Conservation (phyloP, 139 green algal species). For the Parachlorella kessleri region DNA sequence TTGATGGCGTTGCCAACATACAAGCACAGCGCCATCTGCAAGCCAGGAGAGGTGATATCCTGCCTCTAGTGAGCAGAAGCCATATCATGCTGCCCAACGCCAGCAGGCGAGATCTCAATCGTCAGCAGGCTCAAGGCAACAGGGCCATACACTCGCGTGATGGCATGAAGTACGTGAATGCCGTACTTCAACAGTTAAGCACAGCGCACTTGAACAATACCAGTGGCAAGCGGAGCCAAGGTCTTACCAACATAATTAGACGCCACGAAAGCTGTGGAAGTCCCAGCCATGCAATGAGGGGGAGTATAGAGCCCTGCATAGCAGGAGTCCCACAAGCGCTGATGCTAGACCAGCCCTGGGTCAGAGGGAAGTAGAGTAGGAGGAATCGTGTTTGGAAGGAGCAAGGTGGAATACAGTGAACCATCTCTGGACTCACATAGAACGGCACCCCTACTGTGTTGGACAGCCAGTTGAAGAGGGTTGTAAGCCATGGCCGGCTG, state of each 20-base stretch:
- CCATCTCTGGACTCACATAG: slow-evolving; percentile 36
- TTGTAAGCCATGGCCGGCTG: slow-evolving; percentile 30
- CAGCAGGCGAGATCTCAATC: not conserved
- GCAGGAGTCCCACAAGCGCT: too few relatives aligned
- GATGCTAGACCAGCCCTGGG: too few relatives aligned
- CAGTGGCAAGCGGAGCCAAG: too few relatives aligned
- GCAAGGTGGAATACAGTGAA: too few relatives aligned
- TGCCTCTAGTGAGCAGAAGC: not conserved
- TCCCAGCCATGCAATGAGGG: slow-evolving; percentile 28
- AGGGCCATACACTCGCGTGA: too few relatives aligned
- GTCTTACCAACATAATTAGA: slow-evolving; percentile 28
- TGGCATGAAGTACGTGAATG: too few relatives aligned
- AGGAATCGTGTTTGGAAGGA: too few relatives aligned
- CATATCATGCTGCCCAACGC: not conserved
- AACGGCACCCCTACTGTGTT: slow-evolving; percentile 44
- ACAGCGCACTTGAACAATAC: too few relatives aligned
- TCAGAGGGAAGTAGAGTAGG: too few relatives aligned
- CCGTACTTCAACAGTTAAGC: too few relatives aligned
- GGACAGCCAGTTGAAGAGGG: slow-evolving; percentile 32
- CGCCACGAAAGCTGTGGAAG: slow-evolving; percentile 31
- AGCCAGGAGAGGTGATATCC: too few relatives aligned
- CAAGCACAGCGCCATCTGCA: slow-evolving; percentile 41
- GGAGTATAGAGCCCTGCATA: slow-evolving; percentile 34
- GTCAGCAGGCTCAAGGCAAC: too few relatives aligned
- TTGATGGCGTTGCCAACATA: slow-evolving; percentile 64